Conservation (phyloP, 768 basidiomycete genomes). For the Candolleomyces efflorescens region DNA sequence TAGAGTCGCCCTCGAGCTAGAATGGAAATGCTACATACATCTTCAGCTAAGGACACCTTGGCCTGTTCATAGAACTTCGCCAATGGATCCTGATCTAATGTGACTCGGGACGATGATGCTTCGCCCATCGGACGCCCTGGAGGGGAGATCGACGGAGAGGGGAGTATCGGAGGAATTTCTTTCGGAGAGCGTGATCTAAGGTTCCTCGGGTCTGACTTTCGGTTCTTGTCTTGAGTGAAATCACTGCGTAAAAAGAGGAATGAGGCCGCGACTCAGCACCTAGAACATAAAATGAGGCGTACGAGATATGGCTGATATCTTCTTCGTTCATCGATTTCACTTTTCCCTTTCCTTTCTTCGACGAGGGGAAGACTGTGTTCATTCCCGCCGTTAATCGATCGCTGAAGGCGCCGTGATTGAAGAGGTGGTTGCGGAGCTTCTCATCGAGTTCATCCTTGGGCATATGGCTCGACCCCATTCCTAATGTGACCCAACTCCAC, state of each 20-base stretch:
- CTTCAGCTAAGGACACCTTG: slow-evolving; percentile 30
- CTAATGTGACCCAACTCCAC: slow-evolving; percentile 58
- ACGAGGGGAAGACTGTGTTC: slow-evolving; percentile 11
- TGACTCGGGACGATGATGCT: slow-evolving; percentile 3
- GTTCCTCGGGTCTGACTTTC: neutral
- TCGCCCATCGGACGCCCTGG: neutral
- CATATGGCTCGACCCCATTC: slow-evolving; percentile 22
- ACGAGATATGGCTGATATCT: slow-evolving; percentile 2
- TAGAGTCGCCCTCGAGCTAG: slow-evolving; percentile 5
- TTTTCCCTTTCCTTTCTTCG: slow-evolving; percentile 23
- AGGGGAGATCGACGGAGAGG: slow-evolving; percentile 11
- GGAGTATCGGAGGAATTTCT: neutral
- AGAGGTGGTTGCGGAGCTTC: slow-evolving; percentile 32
- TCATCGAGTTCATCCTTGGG: slow-evolving; percentile 24
- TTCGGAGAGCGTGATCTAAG: neutral
- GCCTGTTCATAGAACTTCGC: slow-evolving; percentile 62
- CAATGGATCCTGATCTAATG: slow-evolving; percentile 45
- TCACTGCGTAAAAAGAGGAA: neutral
- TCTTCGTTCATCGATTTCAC: slow-evolving; percentile 1
- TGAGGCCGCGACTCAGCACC: neutral
- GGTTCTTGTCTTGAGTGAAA: slow-evolving; percentile 2
- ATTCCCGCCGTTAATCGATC: slow-evolving; percentile 45
- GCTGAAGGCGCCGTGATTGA: slow-evolving; percentile 43
- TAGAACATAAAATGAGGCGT: neutral
- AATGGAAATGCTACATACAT: neutral